Evolutionary conservation across 768 basidiomycete genomes (phyloP).

Genomic region (Hygrocybe punicea): DNA sequence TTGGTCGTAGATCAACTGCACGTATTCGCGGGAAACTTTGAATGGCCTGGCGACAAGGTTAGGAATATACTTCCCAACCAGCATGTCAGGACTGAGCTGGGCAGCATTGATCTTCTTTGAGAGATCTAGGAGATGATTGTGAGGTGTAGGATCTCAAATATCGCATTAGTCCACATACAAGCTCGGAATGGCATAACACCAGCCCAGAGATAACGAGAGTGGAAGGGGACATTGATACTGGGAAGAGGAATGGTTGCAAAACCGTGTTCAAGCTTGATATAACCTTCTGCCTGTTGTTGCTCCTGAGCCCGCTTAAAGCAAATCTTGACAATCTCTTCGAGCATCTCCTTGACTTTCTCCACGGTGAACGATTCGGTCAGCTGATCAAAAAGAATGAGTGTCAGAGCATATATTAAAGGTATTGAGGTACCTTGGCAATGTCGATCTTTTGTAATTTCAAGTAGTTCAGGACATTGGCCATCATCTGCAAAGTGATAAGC

Average conservation of each 20-base stretch:
- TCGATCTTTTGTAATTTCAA: slow-evolving; percentile 96
- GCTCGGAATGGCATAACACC: slow-evolving; percentile 97
- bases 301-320: slow-evolving; percentile 73
- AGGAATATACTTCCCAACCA: slow-evolving; percentile 94
- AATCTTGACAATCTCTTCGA: slow-evolving; percentile 84
- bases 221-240: slow-evolving; percentile 99
- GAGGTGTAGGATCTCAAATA: neutral
- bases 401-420: slow-evolving; percentile 1
- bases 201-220: slow-evolving; percentile 98
- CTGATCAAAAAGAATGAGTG: slow-evolving; percentile 36
- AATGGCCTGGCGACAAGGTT: slow-evolving; percentile 92
- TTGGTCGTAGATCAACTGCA: slow-evolving; percentile 93
- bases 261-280: slow-evolving; percentile 93
- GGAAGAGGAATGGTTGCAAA: slow-evolving; percentile 94
- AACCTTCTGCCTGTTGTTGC: slow-evolving; percentile 73
- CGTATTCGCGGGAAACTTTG: slow-evolving; percentile 79
- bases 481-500: slow-evolving; percentile 83
- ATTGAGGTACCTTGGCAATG: slow-evolving; percentile 63
- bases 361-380: slow-evolving; percentile 83
- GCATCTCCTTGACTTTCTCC: slow-evolving; percentile 95
- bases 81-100: slow-evolving; percentile 90
- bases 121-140: slow-evolving; percentile 53
- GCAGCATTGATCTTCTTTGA: slow-evolving; percentile 96
- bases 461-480: slow-evolving; percentile 96
- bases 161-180: slow-evolving; percentile 54